phyloP scores from a whole-genome alignment of 2,329 filamentous ascomycete genomes.

The Stylonectria norvegica region DNA sequence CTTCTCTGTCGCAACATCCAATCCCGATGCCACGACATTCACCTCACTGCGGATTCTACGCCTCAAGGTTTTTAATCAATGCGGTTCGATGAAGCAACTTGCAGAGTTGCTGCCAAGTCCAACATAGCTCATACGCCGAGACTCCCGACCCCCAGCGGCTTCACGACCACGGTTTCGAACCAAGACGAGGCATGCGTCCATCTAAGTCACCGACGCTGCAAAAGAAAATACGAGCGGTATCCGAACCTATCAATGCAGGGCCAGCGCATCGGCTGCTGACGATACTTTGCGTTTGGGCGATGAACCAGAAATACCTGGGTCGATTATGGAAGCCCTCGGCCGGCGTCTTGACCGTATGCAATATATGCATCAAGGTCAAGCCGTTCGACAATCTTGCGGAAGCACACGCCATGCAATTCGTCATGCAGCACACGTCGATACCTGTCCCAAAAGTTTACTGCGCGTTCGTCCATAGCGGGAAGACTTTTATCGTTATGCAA shows the following conservation, averaged over 20 bases:
- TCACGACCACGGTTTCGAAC: background rate
- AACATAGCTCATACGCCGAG: no score
- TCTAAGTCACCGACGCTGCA: no score
- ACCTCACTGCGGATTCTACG: no score
- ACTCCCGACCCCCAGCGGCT: no score
- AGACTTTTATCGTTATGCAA: slow-evolving; percentile 43
- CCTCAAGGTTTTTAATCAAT: no score
- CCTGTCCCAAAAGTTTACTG: slow-evolving; percentile 43
- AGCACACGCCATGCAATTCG: slow-evolving; percentile 38
- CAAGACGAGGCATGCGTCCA: slow-evolving; percentile 1
- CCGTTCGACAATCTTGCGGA: slow-evolving; percentile 33
- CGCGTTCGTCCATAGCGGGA: slow-evolving; percentile 35
- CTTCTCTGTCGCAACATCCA: no score
- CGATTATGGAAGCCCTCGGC: background rate
- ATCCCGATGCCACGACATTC: no score
- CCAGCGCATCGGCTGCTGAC: background rate
- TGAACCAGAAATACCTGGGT: background rate
- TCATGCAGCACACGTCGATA: slow-evolving; percentile 39
- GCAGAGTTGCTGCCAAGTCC: no score
- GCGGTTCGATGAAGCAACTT: no score
- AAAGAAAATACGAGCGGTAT: no score
- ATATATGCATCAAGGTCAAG: slow-evolving; percentile 31
- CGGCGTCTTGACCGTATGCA: background rate
- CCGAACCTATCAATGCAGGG: background rate
- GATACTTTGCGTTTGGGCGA: background rate